Conservation (phyloP, 352 stramenopile genomes). For the Globisporangium recalcitrans region DNA sequence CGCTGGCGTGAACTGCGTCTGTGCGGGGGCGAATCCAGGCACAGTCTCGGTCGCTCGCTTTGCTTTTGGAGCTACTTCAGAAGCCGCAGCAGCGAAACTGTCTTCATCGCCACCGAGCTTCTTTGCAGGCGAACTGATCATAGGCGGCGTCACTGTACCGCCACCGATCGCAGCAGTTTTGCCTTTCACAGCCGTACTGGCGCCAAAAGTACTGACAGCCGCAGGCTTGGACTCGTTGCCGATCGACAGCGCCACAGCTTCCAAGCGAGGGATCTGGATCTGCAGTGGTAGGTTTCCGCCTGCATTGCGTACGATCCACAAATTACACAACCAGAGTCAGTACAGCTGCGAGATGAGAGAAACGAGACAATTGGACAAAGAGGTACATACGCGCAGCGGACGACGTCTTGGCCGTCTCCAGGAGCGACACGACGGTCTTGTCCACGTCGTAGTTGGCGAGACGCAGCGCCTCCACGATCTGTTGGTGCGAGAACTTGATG, state of each 20-base stretch:
- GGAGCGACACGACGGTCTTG: constrained; percentile 59
- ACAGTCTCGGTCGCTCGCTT: constrained; percentile 22
- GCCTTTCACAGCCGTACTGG: constrained; percentile 31
- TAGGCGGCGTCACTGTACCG: constrained; percentile 3
- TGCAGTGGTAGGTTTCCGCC: constrained; percentile 47
- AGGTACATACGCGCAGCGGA: constrained; percentile 19
- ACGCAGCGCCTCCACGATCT: constrained; percentile 67
- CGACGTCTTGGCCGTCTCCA: constrained; percentile 66
- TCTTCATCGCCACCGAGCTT: not conserved
- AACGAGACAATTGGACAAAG: not conserved
- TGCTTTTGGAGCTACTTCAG: constrained; percentile 16
- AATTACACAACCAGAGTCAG: not conserved
- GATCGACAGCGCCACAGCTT: constrained; percentile 51
- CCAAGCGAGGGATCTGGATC: constrained; percentile 60
- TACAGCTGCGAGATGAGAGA: not conserved
- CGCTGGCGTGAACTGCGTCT: constrained; percentile 44
- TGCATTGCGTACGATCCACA: not conserved
- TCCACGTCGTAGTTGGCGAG: constrained; percentile 76
- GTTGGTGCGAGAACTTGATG: constrained; percentile 43
- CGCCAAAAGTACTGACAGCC: not conserved
- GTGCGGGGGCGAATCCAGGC: constrained; percentile 26
- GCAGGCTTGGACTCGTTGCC: constrained; percentile 24
- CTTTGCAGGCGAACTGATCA: constrained; percentile 7
- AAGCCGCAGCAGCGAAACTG: constrained; percentile 1
- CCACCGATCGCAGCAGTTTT: constrained; percentile 46